Evolutionary conservation across 2,329 filamentous ascomycete species (phyloP).

Genomic region (Trematosphaeria pertusa): DNA sequence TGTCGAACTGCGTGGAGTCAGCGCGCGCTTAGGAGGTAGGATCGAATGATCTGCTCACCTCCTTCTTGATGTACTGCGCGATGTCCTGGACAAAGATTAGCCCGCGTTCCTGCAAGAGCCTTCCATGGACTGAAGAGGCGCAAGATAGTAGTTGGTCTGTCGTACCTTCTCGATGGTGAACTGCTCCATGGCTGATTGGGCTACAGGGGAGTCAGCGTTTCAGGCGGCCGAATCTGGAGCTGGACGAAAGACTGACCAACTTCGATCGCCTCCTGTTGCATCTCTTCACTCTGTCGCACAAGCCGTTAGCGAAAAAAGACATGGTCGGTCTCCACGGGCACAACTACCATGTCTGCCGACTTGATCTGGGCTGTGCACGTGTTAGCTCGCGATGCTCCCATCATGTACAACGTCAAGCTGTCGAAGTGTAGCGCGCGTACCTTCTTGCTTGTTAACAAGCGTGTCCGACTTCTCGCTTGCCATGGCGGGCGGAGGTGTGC

Average conservation of each 20-base stretch:
- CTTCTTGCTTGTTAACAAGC: slow-evolving; percentile 42
- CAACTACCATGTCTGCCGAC: slow-evolving; percentile 99
- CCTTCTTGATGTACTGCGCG: slow-evolving; percentile 93
- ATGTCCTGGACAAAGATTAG: slow-evolving; percentile 72
- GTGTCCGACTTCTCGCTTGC: slow-evolving; percentile 70
- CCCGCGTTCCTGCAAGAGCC: neutral
- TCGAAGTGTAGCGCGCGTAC: slow-evolving; percentile 56
- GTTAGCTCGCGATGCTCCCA: slow-evolving; percentile 32
- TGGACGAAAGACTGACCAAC: slow-evolving; percentile 73
- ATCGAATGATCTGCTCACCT: slow-evolving; percentile 58
- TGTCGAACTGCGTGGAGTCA: slow-evolving; percentile 76
- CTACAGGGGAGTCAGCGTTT: slow-evolving; percentile 52
- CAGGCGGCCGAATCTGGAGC: slow-evolving; percentile 15
- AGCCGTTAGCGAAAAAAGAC: slow-evolving; percentile 19
- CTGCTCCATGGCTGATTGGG: slow-evolving; percentile 74
- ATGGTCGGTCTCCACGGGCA: too few species aligned
- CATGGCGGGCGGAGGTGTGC: slow-evolving; percentile 31
- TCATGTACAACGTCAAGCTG: slow-evolving; percentile 9
- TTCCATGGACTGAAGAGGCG: neutral
- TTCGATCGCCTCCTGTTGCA: slow-evolving; percentile 95
- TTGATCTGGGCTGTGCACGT: slow-evolving; percentile 82
- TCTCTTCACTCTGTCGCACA: slow-evolving; percentile 80
- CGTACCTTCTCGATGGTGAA: slow-evolving; percentile 74
- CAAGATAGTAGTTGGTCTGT: neutral
- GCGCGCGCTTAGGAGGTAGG: slow-evolving; percentile 1